Evolutionary conservation across 164 flowering plant genomes (phyloP).

Genomic region (Piper betle): DNA sequence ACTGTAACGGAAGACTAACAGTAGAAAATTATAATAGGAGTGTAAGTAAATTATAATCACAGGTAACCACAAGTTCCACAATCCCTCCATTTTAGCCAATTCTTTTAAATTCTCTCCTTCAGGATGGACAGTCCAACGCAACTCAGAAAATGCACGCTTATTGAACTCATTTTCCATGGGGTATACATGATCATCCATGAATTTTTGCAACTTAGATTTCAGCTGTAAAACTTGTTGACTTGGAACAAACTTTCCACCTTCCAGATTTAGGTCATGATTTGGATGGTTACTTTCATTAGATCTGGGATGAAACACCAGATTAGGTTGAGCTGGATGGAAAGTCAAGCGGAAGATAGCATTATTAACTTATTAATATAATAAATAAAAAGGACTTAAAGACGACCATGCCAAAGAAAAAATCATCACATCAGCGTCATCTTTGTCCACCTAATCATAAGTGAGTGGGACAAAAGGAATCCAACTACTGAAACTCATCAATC

Average conservation of each 20-base stretch:
- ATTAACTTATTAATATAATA: too few relatives aligned
- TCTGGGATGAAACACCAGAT: background rate
- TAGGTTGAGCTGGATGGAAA: background rate
- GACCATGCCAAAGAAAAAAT: too few relatives aligned
- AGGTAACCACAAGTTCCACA: slow-evolving; percentile 91
- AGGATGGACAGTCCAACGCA: slow-evolving; percentile 91
- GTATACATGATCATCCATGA: slow-evolving; percentile 77
- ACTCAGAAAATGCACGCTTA: slow-evolving; percentile 56
- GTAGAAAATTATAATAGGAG: background rate
- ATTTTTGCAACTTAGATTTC: slow-evolving; percentile 56
- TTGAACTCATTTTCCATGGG: slow-evolving; percentile 76
- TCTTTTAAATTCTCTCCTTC: slow-evolving; percentile 83
- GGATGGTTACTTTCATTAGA: too few relatives aligned
- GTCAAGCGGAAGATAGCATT: background rate
- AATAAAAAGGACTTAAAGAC: background rate
- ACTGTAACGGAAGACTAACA: background rate
- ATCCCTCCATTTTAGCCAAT: slow-evolving; percentile 76
- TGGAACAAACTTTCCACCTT: slow-evolving; percentile 56
- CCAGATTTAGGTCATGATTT: slow-evolving; percentile 8
- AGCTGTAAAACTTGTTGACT: slow-evolving; percentile 37
- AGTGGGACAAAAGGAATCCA: too few relatives aligned
- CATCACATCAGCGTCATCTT: too few relatives aligned
- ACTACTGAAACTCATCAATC: too few relatives aligned
- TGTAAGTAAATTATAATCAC: slow-evolving; percentile 27
- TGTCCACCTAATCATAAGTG: too few relatives aligned